These are phyloP conservation scores for Beta corolliflora DNA, from an alignment of 179 eudicot species.

Conservation along the genomic window DNA sequence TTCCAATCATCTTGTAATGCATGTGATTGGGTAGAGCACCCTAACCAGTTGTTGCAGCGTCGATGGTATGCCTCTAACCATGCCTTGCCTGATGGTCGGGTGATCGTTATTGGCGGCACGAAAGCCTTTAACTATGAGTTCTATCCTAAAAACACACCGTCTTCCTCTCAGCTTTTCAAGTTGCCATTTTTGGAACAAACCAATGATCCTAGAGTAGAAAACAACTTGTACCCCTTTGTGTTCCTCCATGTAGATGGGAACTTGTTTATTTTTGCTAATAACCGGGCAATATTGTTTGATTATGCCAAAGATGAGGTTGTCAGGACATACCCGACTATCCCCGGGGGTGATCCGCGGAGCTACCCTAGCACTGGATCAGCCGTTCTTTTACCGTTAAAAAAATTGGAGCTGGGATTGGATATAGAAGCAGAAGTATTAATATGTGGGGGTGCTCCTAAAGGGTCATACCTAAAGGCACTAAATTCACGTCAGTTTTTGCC, in stretches of 20 bases:
- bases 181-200: constrained; percentile 60
- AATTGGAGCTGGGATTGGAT: constrained; percentile 7
- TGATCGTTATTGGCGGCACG: constrained; percentile 61
- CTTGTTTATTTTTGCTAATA: constrained; percentile 66
- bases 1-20: constrained; percentile 21
- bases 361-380: constrained; percentile 73
- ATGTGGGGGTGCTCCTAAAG: constrained; percentile 64
- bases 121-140: constrained; percentile 54
- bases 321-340: constrained; percentile 45
- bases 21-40: constrained; percentile 54
- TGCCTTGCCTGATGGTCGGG: constrained; percentile 50
- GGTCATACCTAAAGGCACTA: constrained; percentile 19
- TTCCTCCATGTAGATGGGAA: constrained; percentile 61
- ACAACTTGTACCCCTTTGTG: constrained; percentile 67
- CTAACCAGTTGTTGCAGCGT: constrained; percentile 21
- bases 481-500: constrained; percentile 17
- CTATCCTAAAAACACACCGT: constrained; percentile 40
- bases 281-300: constrained; percentile 62
- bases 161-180: constrained; percentile 16
- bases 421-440: constrained; percentile 45
- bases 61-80: constrained; percentile 75
- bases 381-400: constrained; percentile 50
- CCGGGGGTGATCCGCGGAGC: constrained; percentile 58
- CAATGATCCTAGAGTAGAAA: constrained; percentile 38
- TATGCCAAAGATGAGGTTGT: constrained; percentile 39